Percentiles rank a stretch among this genome's conserved stretches.
These are phyloP conservation scores for Saturnispora dispora DNA, from an alignment of 805 yeast species.

Conservation along the genomic window DNA sequence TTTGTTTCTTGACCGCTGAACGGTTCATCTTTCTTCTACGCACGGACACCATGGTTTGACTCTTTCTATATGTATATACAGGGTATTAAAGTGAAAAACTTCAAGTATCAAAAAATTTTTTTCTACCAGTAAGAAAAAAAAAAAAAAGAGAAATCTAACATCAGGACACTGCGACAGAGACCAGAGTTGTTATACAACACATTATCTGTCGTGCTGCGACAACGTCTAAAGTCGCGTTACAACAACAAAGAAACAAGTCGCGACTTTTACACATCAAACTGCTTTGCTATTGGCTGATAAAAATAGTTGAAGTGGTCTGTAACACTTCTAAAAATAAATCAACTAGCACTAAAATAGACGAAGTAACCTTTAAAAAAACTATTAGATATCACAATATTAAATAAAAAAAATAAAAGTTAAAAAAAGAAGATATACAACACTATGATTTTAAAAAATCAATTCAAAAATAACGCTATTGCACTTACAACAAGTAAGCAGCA, in stretches of 20 bases:
- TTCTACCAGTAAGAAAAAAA: too few relatives aligned
- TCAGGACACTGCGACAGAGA: too few relatives aligned
- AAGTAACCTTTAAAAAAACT: background rate
- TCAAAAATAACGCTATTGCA: constrained; percentile 2
- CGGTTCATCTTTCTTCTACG: constrained; percentile 80
- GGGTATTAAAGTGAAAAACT: background rate
- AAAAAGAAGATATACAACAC: background rate
- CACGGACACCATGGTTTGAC: constrained; percentile 36
- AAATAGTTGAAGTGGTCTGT: too few relatives aligned
- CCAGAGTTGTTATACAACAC: too few relatives aligned
- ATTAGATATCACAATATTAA: constrained; percentile 3
- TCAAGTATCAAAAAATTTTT: background rate
- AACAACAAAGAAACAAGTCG: too few relatives aligned
- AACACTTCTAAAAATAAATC: too few relatives aligned
- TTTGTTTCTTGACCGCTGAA: constrained; percentile 62
- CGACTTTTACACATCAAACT: too few relatives aligned
- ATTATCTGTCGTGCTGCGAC: too few relatives aligned
- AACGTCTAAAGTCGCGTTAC: too few relatives aligned
- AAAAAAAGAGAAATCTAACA: too few relatives aligned
- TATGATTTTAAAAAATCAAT: background rate
- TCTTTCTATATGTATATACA: background rate
- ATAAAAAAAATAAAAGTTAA: background rate
- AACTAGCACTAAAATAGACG: too few relatives aligned
- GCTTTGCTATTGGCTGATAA: too few relatives aligned
- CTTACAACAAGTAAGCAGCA: constrained; percentile 33